A percentile compares a stretch with the other conserved stretches of the same genome.
phyloP scores from a whole-genome alignment of 768 basidiomycete genomes.

The Suillus variegatus region DNA sequence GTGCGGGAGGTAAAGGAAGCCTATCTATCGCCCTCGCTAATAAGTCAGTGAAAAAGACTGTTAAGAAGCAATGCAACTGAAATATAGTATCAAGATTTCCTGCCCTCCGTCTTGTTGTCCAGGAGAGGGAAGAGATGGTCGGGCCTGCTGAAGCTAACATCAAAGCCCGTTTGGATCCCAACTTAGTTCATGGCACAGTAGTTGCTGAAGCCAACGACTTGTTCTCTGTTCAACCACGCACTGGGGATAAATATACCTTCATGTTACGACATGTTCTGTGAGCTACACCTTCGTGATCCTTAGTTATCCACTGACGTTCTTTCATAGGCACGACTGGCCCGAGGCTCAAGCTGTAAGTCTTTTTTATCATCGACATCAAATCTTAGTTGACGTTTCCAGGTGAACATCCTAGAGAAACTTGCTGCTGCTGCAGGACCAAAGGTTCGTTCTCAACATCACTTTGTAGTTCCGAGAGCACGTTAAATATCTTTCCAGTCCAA shows the following conservation, averaged over 20 bases:
- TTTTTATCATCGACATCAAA: not conserved
- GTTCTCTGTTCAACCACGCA: constrained; percentile 36
- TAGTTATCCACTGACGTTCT: not conserved
- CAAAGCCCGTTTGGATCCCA: constrained; percentile 34
- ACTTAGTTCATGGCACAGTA: constrained; percentile 33
- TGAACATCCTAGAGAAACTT: constrained; percentile 1
- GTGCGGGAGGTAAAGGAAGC: constrained; percentile 41
- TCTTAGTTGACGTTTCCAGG: not conserved
- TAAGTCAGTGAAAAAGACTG: constrained; percentile 23
- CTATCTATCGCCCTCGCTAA: constrained; percentile 41
- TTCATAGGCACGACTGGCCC: constrained; percentile 17
- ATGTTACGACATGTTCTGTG: constrained; percentile 8
- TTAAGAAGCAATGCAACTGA: constrained; percentile 1
- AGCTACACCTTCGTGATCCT: not conserved
- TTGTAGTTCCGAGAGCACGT: not conserved
- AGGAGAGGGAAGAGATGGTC: constrained; percentile 34
- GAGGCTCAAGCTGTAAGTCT: constrained; percentile 10
- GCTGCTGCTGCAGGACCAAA: constrained; percentile 7
- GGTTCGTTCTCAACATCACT: not conserved
- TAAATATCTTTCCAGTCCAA: not conserved
- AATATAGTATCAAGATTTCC: constrained; percentile 1
- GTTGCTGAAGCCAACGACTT: constrained; percentile 42
- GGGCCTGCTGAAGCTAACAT: not conserved
- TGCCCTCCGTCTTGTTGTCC: constrained; percentile 32
- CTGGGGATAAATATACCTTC: not conserved